Evolutionary conservation across 2,329 filamentous ascomycete genomes (phyloP), one percentile per base, ranked within the genome.

Genomic region (Aspergillus nomiae): DNA sequence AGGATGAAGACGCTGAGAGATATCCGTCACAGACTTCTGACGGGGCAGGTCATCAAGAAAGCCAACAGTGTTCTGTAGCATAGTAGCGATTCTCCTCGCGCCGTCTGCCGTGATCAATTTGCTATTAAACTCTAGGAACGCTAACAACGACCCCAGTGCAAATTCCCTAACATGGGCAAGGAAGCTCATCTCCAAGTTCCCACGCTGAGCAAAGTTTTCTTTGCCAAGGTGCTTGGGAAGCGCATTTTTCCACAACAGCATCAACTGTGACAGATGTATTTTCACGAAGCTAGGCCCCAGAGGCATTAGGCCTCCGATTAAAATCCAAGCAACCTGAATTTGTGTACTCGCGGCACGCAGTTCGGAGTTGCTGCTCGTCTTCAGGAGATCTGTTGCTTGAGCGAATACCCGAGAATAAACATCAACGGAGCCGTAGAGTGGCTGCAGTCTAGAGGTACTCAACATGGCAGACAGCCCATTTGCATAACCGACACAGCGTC

Each of bases 251-350:
- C 95, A 99, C 8, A 99, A 82, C 10, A 99, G 82, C 61, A 99
- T 87, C 26, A 99, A 84, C 74, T 99, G 95, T 2, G 94, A 94
- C 9, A 99, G 85, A 78, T 99, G 95, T 28, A 98, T 98, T 80
- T 99, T 99, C 77, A 98, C 94, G 76, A 99, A 99, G 76, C 97
- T 98, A 4, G 95, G 94, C 0, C 95, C 95, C 0, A 99, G 85
- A 0, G 94, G 93, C 94, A 98, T 98, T 60, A 99, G 82, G 0
- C 96, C 95, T 43, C 96, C 95, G 54, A 99, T 96, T 62, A 99
- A 82, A 55, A 96, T 96, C 94, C 95, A 99, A 6, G 95, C 95
- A 2, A 99, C 94, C 75, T 99, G 95, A 28, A 99, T 93, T 74
- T 99, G 95, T 1, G 93, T 97, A 71, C 92, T 92, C 8, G 95